A percentile compares a stretch with the other conserved stretches of the same genome.
Evolutionary conservation across 73 alveolate species (phyloP).

Genomic region (Paramecium primaurelia): DNA sequence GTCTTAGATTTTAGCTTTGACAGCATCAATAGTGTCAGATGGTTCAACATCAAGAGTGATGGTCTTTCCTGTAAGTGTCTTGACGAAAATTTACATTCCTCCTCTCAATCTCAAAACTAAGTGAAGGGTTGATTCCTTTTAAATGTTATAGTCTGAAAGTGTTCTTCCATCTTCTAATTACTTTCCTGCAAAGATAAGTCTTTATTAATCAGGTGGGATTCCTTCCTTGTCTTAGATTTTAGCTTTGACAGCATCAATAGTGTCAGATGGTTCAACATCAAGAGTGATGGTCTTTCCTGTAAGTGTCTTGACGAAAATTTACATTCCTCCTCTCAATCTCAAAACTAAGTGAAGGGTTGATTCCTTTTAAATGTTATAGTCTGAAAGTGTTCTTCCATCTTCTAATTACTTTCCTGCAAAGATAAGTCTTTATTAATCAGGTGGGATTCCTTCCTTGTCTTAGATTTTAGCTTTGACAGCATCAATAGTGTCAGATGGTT

Average conservation of each 20-base stretch:
- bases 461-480: conserved; percentile 47
- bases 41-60: conserved; percentile 52
- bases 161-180: conserved; percentile 52
- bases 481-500: conserved; percentile 60
- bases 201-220: conserved; percentile 60
- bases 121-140: conserved; percentile 51
- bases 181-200: conserved; percentile 53
- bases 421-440: conserved; percentile 59
- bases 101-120: conserved; percentile 46
- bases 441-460: conserved; percentile 65
- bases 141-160: conserved; percentile 43
- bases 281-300: conserved; percentile 54
- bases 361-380: conserved; percentile 59
- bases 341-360: conserved; percentile 22
- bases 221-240: conserved; percentile 61
- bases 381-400: conserved; percentile 50
- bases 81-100: conserved; percentile 48
- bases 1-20: conserved; percentile 54
- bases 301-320: conserved; percentile 34
- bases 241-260: conserved; percentile 18
- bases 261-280: conserved; percentile 54
- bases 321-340: conserved; percentile 62
- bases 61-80: conserved; percentile 60
- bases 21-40: conserved; percentile 52
- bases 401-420: conserved; percentile 57